A percentile compares a stretch with the other conserved stretches of the same genome.
These are phyloP conservation scores for Botrytis squamosa DNA, from an alignment of 2,329 filamentous ascomycete species.

Conservation along the genomic window DNA sequence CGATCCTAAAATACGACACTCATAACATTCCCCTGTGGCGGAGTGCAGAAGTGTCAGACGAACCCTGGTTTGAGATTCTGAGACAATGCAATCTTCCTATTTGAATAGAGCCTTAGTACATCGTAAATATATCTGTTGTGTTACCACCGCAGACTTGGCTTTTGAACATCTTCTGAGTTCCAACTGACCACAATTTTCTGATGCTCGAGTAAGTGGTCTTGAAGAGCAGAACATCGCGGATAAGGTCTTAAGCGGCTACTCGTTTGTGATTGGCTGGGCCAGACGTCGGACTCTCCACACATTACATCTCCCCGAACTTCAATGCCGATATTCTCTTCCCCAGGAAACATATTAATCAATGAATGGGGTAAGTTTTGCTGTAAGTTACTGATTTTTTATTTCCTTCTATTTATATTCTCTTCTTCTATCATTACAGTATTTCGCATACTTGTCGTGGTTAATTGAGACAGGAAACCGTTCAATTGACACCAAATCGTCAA, in stretches of 20 bases:
- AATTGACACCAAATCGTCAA: neutral
- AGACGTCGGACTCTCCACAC: slow-evolving; percentile 1
- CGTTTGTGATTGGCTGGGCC: neutral
- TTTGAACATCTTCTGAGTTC: neutral
- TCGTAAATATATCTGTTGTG: fast-evolving
- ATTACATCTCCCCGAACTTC: neutral
- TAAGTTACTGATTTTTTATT: neutral
- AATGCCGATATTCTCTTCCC: slow-evolving; percentile 18
- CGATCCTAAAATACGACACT: slow-evolving; percentile 9
- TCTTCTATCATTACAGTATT: neutral
- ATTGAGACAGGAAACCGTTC: neutral
- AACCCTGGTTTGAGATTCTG: neutral
- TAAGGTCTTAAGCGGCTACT: slow-evolving; percentile 7
- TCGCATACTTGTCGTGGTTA: neutral
- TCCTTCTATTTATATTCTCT: neutral
- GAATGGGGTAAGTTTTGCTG: slow-evolving; percentile 9
- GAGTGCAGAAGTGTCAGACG: slow-evolving; percentile 16
- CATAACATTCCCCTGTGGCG: neutral
- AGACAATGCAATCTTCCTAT: neutral
- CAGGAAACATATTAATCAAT: slow-evolving; percentile 3
- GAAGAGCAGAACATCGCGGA: neutral
- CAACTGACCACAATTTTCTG: neutral
- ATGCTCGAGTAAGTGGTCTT: neutral
- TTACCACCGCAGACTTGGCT: neutral
- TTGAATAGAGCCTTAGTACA: neutral